A percentile compares a stretch with the other conserved stretches of the same genome.
These are phyloP conservation scores for Hysterangium stoloniferum DNA, from an alignment of 768 basidiomycete genomes.

Conservation along the genomic window DNA sequence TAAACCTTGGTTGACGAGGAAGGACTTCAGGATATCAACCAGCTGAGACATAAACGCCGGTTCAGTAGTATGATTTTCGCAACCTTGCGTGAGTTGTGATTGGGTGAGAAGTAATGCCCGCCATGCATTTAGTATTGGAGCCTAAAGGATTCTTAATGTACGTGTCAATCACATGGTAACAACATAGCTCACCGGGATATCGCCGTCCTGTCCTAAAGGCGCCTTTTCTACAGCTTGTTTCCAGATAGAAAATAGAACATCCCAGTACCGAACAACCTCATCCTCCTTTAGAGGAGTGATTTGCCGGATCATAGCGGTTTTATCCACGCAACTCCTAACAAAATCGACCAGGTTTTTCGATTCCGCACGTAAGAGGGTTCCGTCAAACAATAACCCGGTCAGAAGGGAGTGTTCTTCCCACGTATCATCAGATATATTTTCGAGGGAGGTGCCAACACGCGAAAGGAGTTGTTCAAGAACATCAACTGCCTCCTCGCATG, in stretches of 20 bases:
- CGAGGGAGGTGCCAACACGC: not conserved
- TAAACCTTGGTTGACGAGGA: not conserved
- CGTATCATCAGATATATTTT: constrained; percentile 22
- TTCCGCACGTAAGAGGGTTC: constrained; percentile 47
- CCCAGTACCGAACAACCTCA: constrained; percentile 46
- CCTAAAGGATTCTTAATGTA: not conserved
- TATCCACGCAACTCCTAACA: constrained; percentile 46
- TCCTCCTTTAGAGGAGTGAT: constrained; percentile 49
- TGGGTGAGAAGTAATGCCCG: constrained; percentile 47
- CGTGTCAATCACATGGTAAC: not conserved
- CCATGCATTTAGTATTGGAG: constrained; percentile 29
- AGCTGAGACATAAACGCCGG: constrained; percentile 19
- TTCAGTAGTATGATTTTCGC: constrained; percentile 28
- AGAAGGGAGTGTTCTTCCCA: constrained; percentile 46
- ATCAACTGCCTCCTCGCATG: constrained; percentile 49
- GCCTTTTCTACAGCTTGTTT: constrained; percentile 36
- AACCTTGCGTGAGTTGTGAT: constrained; percentile 34
- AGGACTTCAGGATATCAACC: not conserved
- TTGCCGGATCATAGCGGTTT: constrained; percentile 45
- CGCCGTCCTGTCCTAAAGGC: constrained; percentile 36
- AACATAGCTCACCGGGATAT: constrained; percentile 40
- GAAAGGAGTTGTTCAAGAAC: constrained; percentile 33
- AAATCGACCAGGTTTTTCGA: constrained; percentile 37
- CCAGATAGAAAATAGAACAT: constrained; percentile 48
- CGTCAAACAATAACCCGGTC: constrained; percentile 46